Evolutionary conservation across 225 moss, liverwort and hornwort genomes (phyloP).

Genomic region (Ulota crispa): DNA sequence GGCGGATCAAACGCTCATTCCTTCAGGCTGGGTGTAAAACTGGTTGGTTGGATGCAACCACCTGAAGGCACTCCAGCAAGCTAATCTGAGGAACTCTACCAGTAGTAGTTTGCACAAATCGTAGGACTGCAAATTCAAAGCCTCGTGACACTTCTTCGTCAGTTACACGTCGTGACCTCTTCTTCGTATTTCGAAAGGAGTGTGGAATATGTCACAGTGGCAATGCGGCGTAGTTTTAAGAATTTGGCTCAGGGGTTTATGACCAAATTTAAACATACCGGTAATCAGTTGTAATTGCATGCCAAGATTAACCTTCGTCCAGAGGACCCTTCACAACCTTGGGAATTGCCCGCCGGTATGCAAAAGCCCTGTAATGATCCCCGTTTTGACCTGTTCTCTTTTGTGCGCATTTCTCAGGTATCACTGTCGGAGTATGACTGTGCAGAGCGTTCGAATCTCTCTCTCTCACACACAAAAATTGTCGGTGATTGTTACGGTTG

Average conservation of each 20-base stretch:
- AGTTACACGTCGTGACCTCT: background rate
- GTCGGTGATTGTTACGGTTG: background rate
- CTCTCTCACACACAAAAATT: background rate
- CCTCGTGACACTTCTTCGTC: conserved; percentile 13
- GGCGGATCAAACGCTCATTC: background rate
- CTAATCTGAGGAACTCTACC: background rate
- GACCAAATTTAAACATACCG: background rate
- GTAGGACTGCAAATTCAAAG: background rate
- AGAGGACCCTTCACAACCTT: background rate
- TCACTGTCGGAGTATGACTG: background rate
- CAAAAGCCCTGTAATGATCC: background rate
- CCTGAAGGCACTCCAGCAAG: background rate
- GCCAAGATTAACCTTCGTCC: conserved; percentile 4
- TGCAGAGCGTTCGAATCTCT: background rate
- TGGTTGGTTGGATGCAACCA: background rate
- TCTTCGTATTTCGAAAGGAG: background rate
- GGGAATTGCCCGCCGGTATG: background rate
- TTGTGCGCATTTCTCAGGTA: background rate
- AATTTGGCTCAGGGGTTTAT: background rate
- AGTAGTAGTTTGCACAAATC: background rate
- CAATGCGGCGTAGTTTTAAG: background rate
- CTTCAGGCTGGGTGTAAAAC: background rate
- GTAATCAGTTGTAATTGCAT: conserved; percentile 5
- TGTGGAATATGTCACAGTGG: background rate
- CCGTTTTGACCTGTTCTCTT: background rate